Percentiles rank a stretch among this genome's conserved stretches.
phyloP scores from a whole-genome alignment of 2,329 filamentous ascomycete species.

The Thielaviopsis populi region DNA sequence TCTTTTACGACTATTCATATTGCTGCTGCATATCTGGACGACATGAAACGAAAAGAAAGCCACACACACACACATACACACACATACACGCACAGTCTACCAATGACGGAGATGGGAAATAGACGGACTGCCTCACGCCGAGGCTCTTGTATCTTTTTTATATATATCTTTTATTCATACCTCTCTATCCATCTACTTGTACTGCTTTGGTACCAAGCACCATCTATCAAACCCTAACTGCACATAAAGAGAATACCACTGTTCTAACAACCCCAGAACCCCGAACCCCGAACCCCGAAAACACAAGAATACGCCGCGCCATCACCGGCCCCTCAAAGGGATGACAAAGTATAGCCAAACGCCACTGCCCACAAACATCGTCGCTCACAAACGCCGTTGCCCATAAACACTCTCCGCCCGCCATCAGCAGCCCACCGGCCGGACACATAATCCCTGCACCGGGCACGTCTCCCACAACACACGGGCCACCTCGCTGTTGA shows the following conservation, averaged over 20 bases:
- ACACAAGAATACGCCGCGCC: background rate
- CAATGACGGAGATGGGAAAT: background rate
- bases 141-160: background rate
- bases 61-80: no score
- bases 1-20: background rate
- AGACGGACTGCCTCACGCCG: background rate
- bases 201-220: background rate
- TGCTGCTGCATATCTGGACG: background rate
- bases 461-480: constrained; percentile 69
- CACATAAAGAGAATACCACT: background rate
- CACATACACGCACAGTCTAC: no score
- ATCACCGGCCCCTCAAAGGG: no score
- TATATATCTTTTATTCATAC: background rate
- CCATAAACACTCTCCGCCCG: background rate
- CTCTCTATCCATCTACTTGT: background rate
- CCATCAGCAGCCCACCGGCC: constrained; percentile 48
- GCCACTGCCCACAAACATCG: no score
- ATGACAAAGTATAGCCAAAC: no score
- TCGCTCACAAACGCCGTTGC: background rate
- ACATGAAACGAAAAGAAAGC: background rate
- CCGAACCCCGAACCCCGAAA: no score
- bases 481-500: constrained; percentile 65
- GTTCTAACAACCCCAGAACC: background rate
- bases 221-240: no score
- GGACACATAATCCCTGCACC: constrained; percentile 39